Evolutionary conservation across 345 rosid species (phyloP).

Genomic region (Populus davidiana): DNA sequence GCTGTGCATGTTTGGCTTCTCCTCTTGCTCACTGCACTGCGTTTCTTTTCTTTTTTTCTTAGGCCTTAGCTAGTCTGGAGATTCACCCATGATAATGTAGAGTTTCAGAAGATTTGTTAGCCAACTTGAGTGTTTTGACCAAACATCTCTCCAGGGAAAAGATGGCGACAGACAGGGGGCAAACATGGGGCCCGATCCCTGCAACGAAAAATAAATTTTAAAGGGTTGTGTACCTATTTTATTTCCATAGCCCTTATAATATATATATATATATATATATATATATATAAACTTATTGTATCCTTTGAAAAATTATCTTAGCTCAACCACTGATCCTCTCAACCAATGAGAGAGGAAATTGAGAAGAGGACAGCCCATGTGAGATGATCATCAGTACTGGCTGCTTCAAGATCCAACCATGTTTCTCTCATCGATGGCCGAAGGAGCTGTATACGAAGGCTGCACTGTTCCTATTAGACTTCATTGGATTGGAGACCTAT

Average conservation of each 20-base stretch:
- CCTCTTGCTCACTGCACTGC: not conserved
- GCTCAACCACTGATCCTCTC: no score
- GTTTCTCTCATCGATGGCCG: not conserved
- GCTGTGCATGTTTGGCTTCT: no score
- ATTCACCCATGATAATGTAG: not conserved
- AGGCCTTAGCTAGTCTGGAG: not conserved
- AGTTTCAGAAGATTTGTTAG: not conserved
- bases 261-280: no score
- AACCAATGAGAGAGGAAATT: not conserved
- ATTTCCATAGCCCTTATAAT: no score
- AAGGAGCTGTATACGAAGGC: not conserved
- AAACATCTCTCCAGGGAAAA: not conserved
- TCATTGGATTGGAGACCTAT: not conserved
- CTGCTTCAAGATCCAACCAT: not conserved
- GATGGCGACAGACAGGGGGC: no score
- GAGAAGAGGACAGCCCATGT: not conserved
- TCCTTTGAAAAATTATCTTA: no score
- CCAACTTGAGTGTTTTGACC: slow-evolving; percentile 15
- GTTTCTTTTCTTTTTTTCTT: not conserved
- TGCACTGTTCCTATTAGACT: not conserved
- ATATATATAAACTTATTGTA: no score
- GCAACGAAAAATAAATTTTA: no score
- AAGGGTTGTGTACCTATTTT: no score
- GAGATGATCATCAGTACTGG: not conserved
- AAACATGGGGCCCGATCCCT: no score